Conservation (phyloP, 177 flowering plant genomes). For the Tripterygium wilfordii region DNA sequence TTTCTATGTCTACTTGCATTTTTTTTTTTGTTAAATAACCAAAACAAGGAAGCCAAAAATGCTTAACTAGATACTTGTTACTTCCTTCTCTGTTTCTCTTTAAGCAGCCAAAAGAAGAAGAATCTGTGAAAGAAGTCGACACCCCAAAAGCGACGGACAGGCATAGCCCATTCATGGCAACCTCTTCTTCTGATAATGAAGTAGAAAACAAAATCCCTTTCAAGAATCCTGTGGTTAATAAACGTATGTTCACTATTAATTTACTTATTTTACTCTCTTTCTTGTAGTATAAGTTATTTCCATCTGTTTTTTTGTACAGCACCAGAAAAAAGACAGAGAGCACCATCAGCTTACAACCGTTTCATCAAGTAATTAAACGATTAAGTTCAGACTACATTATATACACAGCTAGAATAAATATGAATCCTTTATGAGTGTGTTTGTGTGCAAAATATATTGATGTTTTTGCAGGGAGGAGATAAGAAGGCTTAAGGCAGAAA, state of each 20-base stretch:
- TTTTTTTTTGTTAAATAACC: too few species aligned
- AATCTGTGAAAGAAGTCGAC: conserved; percentile 22
- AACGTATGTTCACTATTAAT: conserved; percentile 45
- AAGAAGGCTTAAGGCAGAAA: conserved; percentile 67
- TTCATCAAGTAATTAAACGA: conserved; percentile 84
- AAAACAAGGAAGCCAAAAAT: too few species aligned
- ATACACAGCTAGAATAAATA: too few species aligned
- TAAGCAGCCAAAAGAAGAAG: conserved; percentile 28
- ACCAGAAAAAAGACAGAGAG: conserved; percentile 87
- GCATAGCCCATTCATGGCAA: conserved; percentile 21
- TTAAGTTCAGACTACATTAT: too few species aligned
- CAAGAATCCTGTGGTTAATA: conserved; percentile 46
- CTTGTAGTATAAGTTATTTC: background rate
- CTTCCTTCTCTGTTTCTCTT: background rate
- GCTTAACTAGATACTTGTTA: background rate
- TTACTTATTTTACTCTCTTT: too few species aligned
- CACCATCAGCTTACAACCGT: conserved; percentile 85
- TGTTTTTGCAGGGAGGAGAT: conserved; percentile 96
- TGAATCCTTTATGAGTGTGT: too few species aligned
- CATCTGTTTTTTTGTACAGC: conserved; percentile 35
- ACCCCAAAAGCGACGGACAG: conserved; percentile 19
- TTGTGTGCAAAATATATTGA: too few species aligned
- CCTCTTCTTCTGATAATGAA: conserved; percentile 43
- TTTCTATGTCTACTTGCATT: too few species aligned
- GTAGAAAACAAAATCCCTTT: conserved; percentile 30